Percentiles rank a stretch among this genome's conserved stretches.
These are phyloP conservation scores for Aspergillus leporis DNA, from an alignment of 495 filamentous ascomycete species.

Conservation along the genomic window DNA sequence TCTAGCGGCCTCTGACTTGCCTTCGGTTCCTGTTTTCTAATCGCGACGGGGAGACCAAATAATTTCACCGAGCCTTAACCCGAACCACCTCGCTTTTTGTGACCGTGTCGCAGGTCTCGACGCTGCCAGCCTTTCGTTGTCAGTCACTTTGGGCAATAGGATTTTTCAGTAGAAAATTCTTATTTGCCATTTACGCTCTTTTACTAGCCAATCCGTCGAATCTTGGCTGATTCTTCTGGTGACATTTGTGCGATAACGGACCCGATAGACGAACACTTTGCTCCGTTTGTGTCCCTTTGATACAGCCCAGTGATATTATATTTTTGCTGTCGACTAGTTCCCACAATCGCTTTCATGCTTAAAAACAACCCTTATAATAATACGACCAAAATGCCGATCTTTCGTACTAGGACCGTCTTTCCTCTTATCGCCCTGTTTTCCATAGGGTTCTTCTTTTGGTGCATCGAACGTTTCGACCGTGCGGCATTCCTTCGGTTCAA, in stretches of 20 bases:
- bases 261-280: slow-evolving; percentile 13
- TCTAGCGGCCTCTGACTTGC: slow-evolving; percentile 6
- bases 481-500: slow-evolving; percentile 46
- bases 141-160: slow-evolving; percentile 22
- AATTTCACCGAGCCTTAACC: slow-evolving; percentile 5
- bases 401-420: slow-evolving; percentile 47
- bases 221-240: slow-evolving; percentile 6
- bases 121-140: slow-evolving; percentile 38
- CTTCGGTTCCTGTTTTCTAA: slow-evolving; percentile 11
- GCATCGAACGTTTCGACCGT: slow-evolving; percentile 46
- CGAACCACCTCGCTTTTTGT: slow-evolving; percentile 12
- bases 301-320: slow-evolving; percentile 16
- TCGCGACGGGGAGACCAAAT: slow-evolving; percentile 11
- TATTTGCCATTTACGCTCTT: slow-evolving; percentile 28
- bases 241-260: slow-evolving; percentile 15
- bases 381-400: slow-evolving; percentile 45
- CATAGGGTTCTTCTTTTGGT: slow-evolving; percentile 49
- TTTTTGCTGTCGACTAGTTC: slow-evolving; percentile 3
- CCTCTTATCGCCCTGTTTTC: slow-evolving; percentile 45
- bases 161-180: slow-evolving; percentile 13
- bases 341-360: slow-evolving; percentile 34
- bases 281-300: slow-evolving; percentile 14
- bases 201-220: slow-evolving; percentile 16
- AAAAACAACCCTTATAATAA: slow-evolving; percentile 31
- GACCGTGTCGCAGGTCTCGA: slow-evolving; percentile 27